Evolutionary conservation across 116 monocot species (phyloP).

Genomic region (Cymodocea nodosa): DNA sequence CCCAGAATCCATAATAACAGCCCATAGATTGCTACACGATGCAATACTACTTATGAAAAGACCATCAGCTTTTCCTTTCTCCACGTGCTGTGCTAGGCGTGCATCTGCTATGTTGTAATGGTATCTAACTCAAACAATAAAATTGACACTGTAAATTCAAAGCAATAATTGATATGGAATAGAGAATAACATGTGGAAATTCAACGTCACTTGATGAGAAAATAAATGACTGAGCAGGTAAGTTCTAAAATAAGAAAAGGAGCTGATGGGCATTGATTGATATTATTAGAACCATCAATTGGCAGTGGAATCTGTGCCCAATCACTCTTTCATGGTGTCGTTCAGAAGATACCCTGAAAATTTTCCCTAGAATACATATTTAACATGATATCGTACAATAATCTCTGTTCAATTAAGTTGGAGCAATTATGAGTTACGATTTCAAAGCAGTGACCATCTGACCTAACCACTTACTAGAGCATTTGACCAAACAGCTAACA

Average conservation of each 20-base stretch:
- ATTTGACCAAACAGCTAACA: neutral
- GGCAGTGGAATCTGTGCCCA: no score
- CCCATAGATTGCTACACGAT: conserved; percentile 89
- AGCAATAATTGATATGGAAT: no score
- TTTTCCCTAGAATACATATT: no score
- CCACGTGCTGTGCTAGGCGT: conserved; percentile 76
- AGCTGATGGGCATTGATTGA: no score
- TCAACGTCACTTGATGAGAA: neutral
- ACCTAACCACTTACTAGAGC: neutral
- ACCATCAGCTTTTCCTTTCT: conserved; percentile 81
- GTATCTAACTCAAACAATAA: conserved; percentile 25
- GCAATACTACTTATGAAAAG: conserved; percentile 81
- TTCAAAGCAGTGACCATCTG: no score
- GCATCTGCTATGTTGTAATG: conserved; percentile 93
- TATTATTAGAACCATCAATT: no score
- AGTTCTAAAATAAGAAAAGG: neutral
- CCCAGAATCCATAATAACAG: conserved; percentile 95
- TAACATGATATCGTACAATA: no score
- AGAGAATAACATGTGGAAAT: no score
- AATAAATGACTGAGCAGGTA: neutral
- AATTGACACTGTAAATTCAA: neutral
- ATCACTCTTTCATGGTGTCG: no score
- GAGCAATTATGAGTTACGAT: no score
- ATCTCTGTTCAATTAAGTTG: no score
- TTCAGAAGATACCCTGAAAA: no score